A percentile compares a stretch with the other conserved stretches of the same genome.
Conservation (phyloP, 306 rosid genomes). For the Herpetospermum pedunculosum region DNA sequence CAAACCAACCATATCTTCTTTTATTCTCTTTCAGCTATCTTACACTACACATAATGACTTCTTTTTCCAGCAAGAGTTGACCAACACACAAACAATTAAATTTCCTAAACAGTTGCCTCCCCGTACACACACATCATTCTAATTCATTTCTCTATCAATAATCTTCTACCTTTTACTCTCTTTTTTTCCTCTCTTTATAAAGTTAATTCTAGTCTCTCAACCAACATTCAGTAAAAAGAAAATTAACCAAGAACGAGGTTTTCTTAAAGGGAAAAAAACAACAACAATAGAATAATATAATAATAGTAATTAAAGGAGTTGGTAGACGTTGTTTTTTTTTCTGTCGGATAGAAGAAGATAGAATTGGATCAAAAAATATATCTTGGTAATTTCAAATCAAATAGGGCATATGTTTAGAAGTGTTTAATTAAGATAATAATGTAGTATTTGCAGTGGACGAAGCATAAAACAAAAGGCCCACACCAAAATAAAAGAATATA, state of each 20-base stretch:
- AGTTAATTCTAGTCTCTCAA: neutral
- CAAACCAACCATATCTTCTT: neutral
- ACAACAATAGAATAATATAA: too few relatives aligned
- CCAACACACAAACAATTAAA: too few relatives aligned
- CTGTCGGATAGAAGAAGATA: neutral
- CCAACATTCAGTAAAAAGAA: neutral
- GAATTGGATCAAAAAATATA: neutral
- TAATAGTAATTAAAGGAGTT: neutral
- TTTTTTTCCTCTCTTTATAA: neutral
- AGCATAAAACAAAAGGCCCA: slow-evolving; percentile 2
- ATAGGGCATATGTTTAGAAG: neutral
- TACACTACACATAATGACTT: neutral
- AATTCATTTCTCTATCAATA: neutral
- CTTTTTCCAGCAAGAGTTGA: neutral
- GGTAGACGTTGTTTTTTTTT: neutral
- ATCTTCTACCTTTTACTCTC: neutral
- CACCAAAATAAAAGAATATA: slow-evolving; percentile 1
- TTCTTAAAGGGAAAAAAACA: too few relatives aligned
- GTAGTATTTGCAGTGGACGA: neutral
- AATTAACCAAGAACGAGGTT: neutral
- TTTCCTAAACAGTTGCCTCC: too few relatives aligned
- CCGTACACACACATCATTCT: too few relatives aligned
- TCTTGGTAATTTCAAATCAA: neutral
- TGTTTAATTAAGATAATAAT: neutral
- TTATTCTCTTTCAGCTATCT: neutral